Base-by-base conservation (phyloP, 164 flowering plant genomes). In the Cinnamomum micranthum region DNA sequence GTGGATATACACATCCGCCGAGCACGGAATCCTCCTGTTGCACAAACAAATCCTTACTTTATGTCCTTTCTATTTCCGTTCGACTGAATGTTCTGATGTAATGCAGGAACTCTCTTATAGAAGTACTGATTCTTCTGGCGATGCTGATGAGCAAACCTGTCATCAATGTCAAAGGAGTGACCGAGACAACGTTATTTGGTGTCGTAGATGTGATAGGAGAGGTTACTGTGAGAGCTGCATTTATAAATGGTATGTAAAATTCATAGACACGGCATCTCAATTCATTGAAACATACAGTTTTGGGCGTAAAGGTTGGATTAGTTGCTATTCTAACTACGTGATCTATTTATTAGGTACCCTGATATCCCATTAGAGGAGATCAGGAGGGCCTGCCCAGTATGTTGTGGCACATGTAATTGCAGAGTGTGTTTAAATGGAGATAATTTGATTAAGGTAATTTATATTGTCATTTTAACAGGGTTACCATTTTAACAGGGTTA, bases 151-250 rank as follows among this genome's bases (percentile, higher is more conserved):
- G 62, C 92, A 85, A 60, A 87, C 83, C 72, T 95, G 99, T 78
- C 99, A 95, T 84, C 99, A 95, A 75, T 95, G 97, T 74, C 88
- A 83, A 68, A 86, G 86, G 80, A 87, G 77, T 81, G 87, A 85
- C 47, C 86, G 83, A 74, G 84, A 82, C 24, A 77, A 77, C 73
- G 87, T 95, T 68, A 55, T 85, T 66, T 93, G 93, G 97, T 95
- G 99, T 82, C 87, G 78, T 55, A 89, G 69, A 83, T 95, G 99
- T 83, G 88, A 88, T 73, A 86, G 80, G 82, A 91, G 92, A 82
- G 99, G 97, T 41, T 95, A 92, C 68, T 95, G 99, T 80, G 85
- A 74, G 35, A 85, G 75, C 81, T 95, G 99, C 82, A 91, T 91
- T 67, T 85, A 94, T 65, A 84, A 87, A 80, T 88, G 94, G 99